Evolutionary conservation across 2,329 filamentous ascomycete genomes (phyloP).

Genomic region (Polychaeton citri): DNA sequence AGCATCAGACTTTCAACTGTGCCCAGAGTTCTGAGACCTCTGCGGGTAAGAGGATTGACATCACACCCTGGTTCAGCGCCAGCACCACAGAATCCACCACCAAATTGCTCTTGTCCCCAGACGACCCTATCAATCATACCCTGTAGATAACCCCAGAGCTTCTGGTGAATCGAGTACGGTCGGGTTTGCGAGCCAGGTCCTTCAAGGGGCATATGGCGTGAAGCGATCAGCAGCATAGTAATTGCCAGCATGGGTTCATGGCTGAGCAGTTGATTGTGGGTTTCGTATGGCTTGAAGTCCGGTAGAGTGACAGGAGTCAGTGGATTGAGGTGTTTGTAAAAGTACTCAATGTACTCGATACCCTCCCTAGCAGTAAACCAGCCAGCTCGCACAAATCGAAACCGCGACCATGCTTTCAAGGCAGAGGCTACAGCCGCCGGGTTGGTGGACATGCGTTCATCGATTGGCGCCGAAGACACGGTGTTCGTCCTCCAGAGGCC

Average conservation of each 20-base stretch:
- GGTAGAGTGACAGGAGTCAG: conserved; percentile 88
- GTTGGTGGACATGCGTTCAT: conserved; percentile 8
- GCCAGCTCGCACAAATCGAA: conserved; percentile 88
- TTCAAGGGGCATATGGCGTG: conserved; percentile 67
- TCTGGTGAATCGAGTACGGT: conserved; percentile 84
- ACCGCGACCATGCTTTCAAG: conserved; percentile 75
- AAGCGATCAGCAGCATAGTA: conserved; percentile 81
- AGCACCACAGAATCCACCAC: conserved; percentile 69
- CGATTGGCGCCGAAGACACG: conserved; percentile 10
- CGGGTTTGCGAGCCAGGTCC: conserved; percentile 72
- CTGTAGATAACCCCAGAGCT: conserved; percentile 85
- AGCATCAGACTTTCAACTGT: conserved; percentile 92
- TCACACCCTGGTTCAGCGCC: conserved; percentile 53
- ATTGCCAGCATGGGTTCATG: conserved; percentile 90
- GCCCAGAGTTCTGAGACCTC: conserved; percentile 73
- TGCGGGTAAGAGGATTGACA: conserved; percentile 44
- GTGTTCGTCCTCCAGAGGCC: conserved; percentile 9
- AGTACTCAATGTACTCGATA: conserved; percentile 89
- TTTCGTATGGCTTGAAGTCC: conserved; percentile 71
- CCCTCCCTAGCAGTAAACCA: conserved; percentile 94
- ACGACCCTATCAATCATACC: conserved; percentile 92
- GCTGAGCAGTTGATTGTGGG: conserved; percentile 65
- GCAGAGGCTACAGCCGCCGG: conserved; percentile 42
- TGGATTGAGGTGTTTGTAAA: conserved; percentile 82
- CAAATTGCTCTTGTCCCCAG: conserved; percentile 93